These are phyloP conservation scores for Neophaeococcomyces mojaviensis DNA, from an alignment of 2,329 filamentous ascomycete species.

Conservation along the genomic window DNA sequence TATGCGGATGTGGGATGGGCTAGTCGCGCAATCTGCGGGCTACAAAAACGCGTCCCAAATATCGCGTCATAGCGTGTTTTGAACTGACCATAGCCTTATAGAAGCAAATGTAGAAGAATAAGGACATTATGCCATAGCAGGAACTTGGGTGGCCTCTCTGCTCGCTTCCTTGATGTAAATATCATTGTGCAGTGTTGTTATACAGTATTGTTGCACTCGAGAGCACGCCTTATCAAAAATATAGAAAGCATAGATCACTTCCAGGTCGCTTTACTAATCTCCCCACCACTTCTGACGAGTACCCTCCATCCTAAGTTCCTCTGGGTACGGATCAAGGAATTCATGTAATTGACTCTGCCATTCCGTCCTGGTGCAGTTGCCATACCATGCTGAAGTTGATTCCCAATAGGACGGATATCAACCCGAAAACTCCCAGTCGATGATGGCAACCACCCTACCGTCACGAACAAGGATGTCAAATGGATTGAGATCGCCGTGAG, in stretches of 20 bases:
- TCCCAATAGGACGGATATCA: slow-evolving; percentile 42
- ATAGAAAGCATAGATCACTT: background rate
- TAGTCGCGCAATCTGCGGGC: too few relatives aligned
- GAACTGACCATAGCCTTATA: too few relatives aligned
- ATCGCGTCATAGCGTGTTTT: too few relatives aligned
- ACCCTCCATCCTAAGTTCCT: slow-evolving; percentile 36
- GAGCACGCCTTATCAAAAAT: too few relatives aligned
- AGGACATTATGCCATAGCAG: too few relatives aligned
- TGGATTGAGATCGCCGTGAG: slow-evolving; percentile 21
- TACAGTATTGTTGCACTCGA: too few relatives aligned
- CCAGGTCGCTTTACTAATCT: slow-evolving; percentile 19
- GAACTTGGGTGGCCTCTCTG: too few relatives aligned
- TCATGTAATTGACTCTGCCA: slow-evolving; percentile 29
- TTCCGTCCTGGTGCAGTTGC: slow-evolving; percentile 23
- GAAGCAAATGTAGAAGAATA: too few relatives aligned
- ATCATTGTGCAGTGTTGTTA: too few relatives aligned
- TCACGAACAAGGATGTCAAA: slow-evolving; percentile 29
- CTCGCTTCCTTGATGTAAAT: too few relatives aligned
- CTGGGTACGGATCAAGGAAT: slow-evolving; percentile 32
- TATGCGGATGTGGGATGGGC: too few relatives aligned
- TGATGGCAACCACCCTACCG: slow-evolving; percentile 39
- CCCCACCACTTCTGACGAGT: slow-evolving; percentile 34
- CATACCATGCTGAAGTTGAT: slow-evolving; percentile 33
- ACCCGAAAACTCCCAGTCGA: slow-evolving; percentile 39
- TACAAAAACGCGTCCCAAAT: too few relatives aligned